Base-by-base conservation (phyloP, 805 yeast species). In the Candida tallmaniae region DNA sequence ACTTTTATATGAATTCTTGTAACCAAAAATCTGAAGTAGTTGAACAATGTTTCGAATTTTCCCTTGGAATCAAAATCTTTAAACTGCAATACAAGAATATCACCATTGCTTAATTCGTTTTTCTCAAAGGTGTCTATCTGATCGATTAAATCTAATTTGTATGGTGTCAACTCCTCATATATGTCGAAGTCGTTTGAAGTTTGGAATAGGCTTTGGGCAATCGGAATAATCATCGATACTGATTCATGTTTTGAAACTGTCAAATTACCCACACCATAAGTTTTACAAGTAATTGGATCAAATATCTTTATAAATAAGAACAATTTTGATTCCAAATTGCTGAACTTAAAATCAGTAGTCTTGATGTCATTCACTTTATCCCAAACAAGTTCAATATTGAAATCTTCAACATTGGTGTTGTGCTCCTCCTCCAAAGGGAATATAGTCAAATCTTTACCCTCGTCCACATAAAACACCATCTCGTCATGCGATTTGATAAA, bases 231-330 rank as follows among this genome's bases (percentile, higher is more conserved):
- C 2, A 58, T 51, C 0, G 62, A 59, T 5, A 80, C 54, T 1
- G 54, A 48, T 14, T 71, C 74, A 30, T 70, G 72, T 33, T 69
- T 70, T 9, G 69, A 55, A 1, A 83, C 77, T 13, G 68, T 56
- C 3, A 68, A 52, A 47, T 84, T 83, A 0, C 84, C 73, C 13
- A 83, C 58, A 1, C 95, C 95, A n/a, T 53, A 57, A n/a, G 86
- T 52, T 4, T 65, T 53, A 51, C 78, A 82, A 0, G 58, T 46
- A 4, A 52, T 50, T 1, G 68, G 70, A 49, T 87, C 89, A 58
- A 82, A 87, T 42, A 70, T 69, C 54, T 88, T 87, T 32, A 87
- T 46, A 45, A 81, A 76, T 7, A 61, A 33, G 42, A 61, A 44
- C 5, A 58, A 52, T 27, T 49, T 37, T 8, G 45, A 10, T 21